phyloP scores from a whole-genome alignment of 345 rosid species.

The Isatis tinctoria region DNA sequence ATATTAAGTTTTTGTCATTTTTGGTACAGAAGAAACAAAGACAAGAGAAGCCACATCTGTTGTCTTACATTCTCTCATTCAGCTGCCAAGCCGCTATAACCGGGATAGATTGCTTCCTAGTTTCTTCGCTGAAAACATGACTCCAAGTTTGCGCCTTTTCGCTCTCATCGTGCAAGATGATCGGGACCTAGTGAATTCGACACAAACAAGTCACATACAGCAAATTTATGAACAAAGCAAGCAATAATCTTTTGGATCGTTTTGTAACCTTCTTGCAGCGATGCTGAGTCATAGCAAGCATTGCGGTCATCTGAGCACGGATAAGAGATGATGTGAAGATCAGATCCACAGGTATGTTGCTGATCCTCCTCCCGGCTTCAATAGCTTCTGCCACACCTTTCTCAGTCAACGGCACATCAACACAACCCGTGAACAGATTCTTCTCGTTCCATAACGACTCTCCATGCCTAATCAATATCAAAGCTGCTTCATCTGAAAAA shows the following conservation, averaged over 20 bases:
- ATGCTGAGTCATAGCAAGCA: conserved; percentile 99
- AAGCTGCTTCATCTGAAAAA: conserved; percentile 65
- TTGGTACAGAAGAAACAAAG: not conserved
- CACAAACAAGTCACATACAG: conserved; percentile 9
- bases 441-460: conserved; percentile 98
- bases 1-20: not conserved
- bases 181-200: conserved; percentile 60
- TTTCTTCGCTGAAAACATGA: conserved; percentile 84
- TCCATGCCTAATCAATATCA: conserved; percentile 94
- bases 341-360: conserved; percentile 93
- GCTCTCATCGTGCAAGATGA: conserved; percentile 66
- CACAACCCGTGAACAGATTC: conserved; percentile 97
- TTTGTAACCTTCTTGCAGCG: conserved; percentile 73
- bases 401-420: conserved; percentile 89
- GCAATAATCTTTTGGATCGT: not conserved
- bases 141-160: conserved; percentile 87
- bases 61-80: conserved; percentile 88
- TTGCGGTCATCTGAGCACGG: conserved; percentile 98
- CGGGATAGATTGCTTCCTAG: conserved; percentile 72
- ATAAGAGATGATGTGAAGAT: conserved; percentile 86
- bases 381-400: conserved; percentile 95
- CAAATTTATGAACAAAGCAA: not conserved
- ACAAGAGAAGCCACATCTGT: not conserved
- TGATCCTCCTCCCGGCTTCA: conserved; percentile 95
- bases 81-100: conserved; percentile 91